Percentiles rank a stretch among this genome's conserved stretches.
Evolutionary conservation across 768 basidiomycete species (phyloP).

Genomic region (Leccinum truebloodii): DNA sequence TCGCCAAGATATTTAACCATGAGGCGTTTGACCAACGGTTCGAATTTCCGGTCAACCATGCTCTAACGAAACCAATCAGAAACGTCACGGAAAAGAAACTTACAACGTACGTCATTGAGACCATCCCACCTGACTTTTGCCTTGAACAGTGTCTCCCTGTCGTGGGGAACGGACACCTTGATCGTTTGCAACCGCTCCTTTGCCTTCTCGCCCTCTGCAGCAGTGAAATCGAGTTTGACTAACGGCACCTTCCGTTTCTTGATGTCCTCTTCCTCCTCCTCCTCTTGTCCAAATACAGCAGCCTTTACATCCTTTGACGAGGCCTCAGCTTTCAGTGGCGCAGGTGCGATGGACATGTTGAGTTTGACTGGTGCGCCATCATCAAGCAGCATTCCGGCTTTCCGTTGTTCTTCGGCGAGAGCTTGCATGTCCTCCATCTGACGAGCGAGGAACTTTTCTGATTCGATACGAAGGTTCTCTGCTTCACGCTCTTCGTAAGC

Average conservation of each 20-base stretch:
- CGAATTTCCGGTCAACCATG: slow-evolving; percentile 83
- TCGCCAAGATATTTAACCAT: slow-evolving; percentile 91
- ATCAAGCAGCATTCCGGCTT: slow-evolving; percentile 86
- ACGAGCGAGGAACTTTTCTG: slow-evolving; percentile 88
- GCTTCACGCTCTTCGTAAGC: slow-evolving; percentile 82
- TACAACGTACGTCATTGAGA: slow-evolving; percentile 70
- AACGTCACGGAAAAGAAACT: background rate
- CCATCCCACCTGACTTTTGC: slow-evolving; percentile 92
- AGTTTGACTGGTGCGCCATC: slow-evolving; percentile 90
- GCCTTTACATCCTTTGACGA: slow-evolving; percentile 48
- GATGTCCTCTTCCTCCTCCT: slow-evolving; percentile 81
- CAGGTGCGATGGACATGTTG: slow-evolving; percentile 67
- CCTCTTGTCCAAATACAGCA: slow-evolving; percentile 74
- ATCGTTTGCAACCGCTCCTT: slow-evolving; percentile 82
- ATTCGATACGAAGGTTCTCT: slow-evolving; percentile 84
- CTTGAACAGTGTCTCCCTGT: slow-evolving; percentile 79
- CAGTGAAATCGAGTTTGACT: slow-evolving; percentile 90
- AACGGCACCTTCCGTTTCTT: slow-evolving; percentile 83
- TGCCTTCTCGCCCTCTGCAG: slow-evolving; percentile 78
- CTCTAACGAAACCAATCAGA: slow-evolving; percentile 45
- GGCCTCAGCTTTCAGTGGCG: slow-evolving; percentile 47
- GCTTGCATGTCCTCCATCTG: slow-evolving; percentile 98
- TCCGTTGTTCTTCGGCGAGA: slow-evolving; percentile 85
- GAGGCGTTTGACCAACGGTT: slow-evolving; percentile 77
- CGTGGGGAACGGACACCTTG: slow-evolving; percentile 67